These are phyloP conservation scores for Xylaria sp. DNA, from an alignment of 2,329 filamentous ascomycete species.

Conservation along the genomic window DNA sequence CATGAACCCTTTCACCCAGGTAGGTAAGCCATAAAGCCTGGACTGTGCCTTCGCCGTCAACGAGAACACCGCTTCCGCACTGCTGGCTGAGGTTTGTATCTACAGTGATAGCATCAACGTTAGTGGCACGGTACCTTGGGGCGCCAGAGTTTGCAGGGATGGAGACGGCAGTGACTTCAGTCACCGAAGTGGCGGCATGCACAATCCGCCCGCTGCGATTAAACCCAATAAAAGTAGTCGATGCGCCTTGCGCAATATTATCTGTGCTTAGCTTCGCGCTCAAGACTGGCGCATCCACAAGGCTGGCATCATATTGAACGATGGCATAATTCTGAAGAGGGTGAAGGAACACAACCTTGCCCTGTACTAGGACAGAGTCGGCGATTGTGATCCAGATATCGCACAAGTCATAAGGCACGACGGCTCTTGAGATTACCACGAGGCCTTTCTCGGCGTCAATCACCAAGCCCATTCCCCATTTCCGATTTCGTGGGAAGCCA, in stretches of 20 bases:
- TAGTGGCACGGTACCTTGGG: conserved; percentile 91
- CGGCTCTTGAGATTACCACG: conserved; percentile 90
- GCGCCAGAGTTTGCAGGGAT: conserved; percentile 93
- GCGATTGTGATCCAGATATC: conserved; percentile 96
- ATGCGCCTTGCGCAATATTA: conserved; percentile 87
- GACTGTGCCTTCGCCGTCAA: conserved; percentile 87
- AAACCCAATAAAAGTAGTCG: conserved; percentile 97
- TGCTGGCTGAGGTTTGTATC: conserved; percentile 90
- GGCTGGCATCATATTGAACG: conserved; percentile 88
- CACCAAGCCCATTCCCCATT: conserved; percentile 96
- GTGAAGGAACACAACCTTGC: conserved; percentile 94
- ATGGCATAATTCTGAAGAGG: conserved; percentile 97
- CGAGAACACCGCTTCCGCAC: conserved; percentile 91
- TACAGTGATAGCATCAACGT: conserved; percentile 95
- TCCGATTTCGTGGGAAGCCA: conserved; percentile 93
- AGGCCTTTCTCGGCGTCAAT: conserved; percentile 95
- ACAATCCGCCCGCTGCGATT: conserved; percentile 95
- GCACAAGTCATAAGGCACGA: conserved; percentile 95
- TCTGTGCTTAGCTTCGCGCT: conserved; percentile 82
- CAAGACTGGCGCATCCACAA: conserved; percentile 93
- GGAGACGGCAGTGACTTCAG: conserved; percentile 94
- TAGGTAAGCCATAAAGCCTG: conserved; percentile 98
- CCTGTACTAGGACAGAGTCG: conserved; percentile 92
- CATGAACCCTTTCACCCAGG: conserved; percentile 83
- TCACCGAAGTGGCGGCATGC: conserved; percentile 91